phyloP scores from a whole-genome alignment of 192 early-diverging fungal species.

The Backusella circina region DNA sequence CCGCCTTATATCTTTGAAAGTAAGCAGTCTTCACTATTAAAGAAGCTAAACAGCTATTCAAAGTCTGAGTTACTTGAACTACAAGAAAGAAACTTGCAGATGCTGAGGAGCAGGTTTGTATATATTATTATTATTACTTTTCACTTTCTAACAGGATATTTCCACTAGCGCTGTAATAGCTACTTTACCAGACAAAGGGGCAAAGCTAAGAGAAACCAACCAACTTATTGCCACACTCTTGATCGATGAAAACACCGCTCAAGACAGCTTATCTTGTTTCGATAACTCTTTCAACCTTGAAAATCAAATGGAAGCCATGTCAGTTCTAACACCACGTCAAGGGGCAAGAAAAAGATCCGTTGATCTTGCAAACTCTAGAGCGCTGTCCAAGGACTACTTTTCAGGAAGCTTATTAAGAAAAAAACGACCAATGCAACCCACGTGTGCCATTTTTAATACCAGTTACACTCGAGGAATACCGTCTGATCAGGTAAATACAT shows the following conservation, averaged over 20 bases:
- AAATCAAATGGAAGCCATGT: neutral
- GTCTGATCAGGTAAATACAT: neutral
- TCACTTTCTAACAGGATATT: neutral
- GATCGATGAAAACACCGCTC: neutral
- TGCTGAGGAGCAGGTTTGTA: slow-evolving; percentile 11
- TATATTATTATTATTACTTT: neutral
- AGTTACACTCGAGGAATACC: neutral
- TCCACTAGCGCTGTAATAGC: slow-evolving; percentile 9
- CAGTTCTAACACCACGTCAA: slow-evolving; percentile 11
- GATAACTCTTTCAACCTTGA: neutral
- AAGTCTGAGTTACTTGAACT: slow-evolving; percentile 4
- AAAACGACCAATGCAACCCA: neutral
- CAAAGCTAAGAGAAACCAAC: slow-evolving; percentile 17
- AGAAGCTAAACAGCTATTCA: slow-evolving; percentile 1
- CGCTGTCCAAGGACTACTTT: slow-evolving; percentile 9
- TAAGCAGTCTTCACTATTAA: neutral
- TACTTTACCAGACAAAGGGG: slow-evolving; percentile 25
- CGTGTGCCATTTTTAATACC: neutral
- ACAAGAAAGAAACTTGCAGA: neutral
- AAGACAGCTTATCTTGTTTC: neutral
- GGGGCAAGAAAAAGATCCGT: slow-evolving; percentile 19
- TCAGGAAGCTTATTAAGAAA: slow-evolving; percentile 17
- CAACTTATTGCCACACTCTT: slow-evolving; percentile 12
- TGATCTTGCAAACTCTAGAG: slow-evolving; percentile 16
- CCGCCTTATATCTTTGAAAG: neutral